Evolutionary conservation across 331 rosid genomes (phyloP), one percentile per base, ranked within the genome.

Genomic region (Telfairia occidentalis): DNA sequence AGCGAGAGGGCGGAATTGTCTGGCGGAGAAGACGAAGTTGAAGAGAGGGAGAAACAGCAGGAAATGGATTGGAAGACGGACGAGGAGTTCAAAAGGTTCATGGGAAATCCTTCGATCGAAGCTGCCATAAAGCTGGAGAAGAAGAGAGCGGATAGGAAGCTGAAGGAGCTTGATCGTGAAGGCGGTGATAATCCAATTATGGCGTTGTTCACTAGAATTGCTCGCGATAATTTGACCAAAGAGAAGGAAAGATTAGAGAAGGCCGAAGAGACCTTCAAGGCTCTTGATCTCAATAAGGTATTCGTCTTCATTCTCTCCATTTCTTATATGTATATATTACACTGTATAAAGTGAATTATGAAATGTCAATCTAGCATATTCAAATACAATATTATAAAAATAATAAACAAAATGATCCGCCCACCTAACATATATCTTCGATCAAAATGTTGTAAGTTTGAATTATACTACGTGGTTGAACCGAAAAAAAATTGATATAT

Each of bases 51-150:
- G 77, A 79, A 83, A 23, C 90, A 82, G 63, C 98, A 88, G 48
- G 97, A 93, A 66, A 73, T 59, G 80, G 98, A 93, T 76, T 93
- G 98, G 98, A 93, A 90, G 77, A 86, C 81, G 1, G 98, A 93
- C 73, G 96, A 89, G 74, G 97, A 90, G 77, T 93, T 93, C 59
- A 93, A 90, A 89, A 90, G 85, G 71, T 93, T 93, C 79, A 93
- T 93, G 98, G 98, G 97, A 0, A 90, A 84, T 65, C 98, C 93
- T 53, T 90, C 98, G 0, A 85, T 93, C 23, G 96, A 93, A 85
- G 97, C 97, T 0, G 97, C 98, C 13, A 89, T 93, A 35, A 93
- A 89, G 87, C 86, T 93, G 79, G 98, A 93, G 85, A 93, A 90
- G 86, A 90, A 93, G 80, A 87, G 90, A 35, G 86, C 96, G 26